Percentiles rank a stretch among this genome's conserved stretches.
Conservation (phyloP, 2,329 filamentous ascomycete genomes). For the Rutstroemia sp. region DNA sequence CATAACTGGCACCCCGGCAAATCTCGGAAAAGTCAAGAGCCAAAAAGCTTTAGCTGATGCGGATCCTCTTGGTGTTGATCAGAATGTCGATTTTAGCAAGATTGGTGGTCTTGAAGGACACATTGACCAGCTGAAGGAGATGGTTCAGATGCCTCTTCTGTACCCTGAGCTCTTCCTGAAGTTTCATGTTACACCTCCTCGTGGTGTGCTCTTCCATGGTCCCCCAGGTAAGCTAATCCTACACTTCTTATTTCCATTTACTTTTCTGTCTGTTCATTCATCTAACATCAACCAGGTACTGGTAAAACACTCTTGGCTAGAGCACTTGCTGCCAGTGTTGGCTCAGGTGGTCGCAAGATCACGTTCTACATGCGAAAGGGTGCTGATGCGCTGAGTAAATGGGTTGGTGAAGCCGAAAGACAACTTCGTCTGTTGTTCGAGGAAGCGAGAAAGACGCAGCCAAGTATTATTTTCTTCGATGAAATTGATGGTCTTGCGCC, state of each 20-base stretch:
- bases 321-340: slow-evolving; percentile 85
- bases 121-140: slow-evolving; percentile 96
- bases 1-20: slow-evolving; percentile 60
- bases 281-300: slow-evolving; percentile 29
- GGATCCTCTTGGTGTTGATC: slow-evolving; percentile 87
- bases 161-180: slow-evolving; percentile 91
- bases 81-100: slow-evolving; percentile 87
- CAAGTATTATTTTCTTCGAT: slow-evolving; percentile 99
- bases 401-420: slow-evolving; percentile 96
- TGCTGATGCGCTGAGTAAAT: slow-evolving; percentile 94
- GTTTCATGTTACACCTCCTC: slow-evolving; percentile 88
- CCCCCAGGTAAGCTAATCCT: slow-evolving; percentile 63
- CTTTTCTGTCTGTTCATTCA: too few species aligned
- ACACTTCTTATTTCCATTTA: too few species aligned
- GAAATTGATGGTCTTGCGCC: slow-evolving; percentile 96
- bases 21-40: slow-evolving; percentile 90
- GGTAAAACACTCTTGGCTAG: slow-evolving; percentile 92
- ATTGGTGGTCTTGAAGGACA: slow-evolving; percentile 89
- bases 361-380: slow-evolving; percentile 99
- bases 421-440: slow-evolving; percentile 91
- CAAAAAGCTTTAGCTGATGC: slow-evolving; percentile 87
- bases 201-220: slow-evolving; percentile 93
- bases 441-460: slow-evolving; percentile 89
- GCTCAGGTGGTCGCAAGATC: slow-evolving; percentile 83
- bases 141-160: slow-evolving; percentile 89